A percentile compares a stretch with the other conserved stretches of the same genome.
These are phyloP conservation scores for Boechera retrofracta DNA, from an alignment of 345 rosid genomes.

Conservation along the genomic window DNA sequence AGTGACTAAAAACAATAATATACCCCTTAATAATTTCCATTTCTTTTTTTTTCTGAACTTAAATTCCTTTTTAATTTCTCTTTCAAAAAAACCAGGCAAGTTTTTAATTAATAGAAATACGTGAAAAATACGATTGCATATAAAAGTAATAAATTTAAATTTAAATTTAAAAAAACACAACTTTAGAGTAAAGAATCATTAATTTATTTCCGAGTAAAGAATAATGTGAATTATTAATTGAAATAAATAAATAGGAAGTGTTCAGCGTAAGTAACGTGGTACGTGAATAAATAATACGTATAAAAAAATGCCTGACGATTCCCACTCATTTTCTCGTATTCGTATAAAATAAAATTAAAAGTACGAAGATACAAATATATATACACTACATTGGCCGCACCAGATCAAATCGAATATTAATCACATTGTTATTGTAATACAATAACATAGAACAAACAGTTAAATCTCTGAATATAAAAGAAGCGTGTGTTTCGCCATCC, in stretches of 20 bases:
- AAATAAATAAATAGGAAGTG: no score
- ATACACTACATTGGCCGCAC: neutral
- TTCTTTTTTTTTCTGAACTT: neutral
- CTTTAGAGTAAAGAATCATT: neutral
- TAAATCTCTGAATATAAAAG: conserved; percentile 5
- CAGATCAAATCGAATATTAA: conserved; percentile 7
- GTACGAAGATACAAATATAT: neutral
- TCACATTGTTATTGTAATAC: neutral
- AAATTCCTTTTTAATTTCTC: neutral
- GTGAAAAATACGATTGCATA: neutral
- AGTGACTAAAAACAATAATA: neutral
- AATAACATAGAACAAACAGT: neutral
- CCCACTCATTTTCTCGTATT: neutral
- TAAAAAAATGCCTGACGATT: neutral
- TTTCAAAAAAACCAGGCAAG: neutral
- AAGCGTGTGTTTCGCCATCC: conserved; percentile 27
- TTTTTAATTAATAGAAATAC: neutral
- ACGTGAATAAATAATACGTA: no score
- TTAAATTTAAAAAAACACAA: neutral
- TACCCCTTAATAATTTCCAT: neutral
- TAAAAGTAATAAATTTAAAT: neutral
- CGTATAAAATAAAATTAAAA: neutral
- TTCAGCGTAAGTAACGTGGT: conserved; percentile 17
- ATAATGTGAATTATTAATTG: neutral
- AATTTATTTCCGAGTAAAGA: neutral